Conservation (phyloP, 1,284 basidiomycete species). For the Takashimella koratensis region DNA sequence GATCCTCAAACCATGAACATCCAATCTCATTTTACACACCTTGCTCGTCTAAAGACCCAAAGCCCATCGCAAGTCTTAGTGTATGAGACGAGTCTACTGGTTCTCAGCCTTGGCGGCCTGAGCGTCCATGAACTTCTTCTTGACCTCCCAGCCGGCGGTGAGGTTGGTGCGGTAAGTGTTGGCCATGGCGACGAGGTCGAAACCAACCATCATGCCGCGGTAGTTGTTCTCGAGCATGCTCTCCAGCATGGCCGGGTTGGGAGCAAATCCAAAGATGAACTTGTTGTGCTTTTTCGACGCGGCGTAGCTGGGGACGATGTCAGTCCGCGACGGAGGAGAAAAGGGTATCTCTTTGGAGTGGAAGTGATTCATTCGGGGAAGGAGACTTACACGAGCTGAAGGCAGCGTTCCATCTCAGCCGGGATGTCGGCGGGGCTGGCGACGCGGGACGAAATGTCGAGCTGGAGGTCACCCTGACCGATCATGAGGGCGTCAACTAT, state of each 20-base stretch:
- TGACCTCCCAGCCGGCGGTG: neutral
- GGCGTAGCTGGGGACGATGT: no score
- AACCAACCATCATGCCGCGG: neutral
- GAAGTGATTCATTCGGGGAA: no score
- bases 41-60: no score
- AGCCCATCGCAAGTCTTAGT: neutral
- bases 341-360: no score
- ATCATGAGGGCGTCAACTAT: constrained; percentile 19
- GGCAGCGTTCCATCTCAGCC: neutral
- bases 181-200: neutral
- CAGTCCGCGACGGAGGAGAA: no score
- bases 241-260: neutral
- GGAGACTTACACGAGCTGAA: neutral
- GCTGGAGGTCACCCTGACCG: constrained; percentile 14
- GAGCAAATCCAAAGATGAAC: neutral
- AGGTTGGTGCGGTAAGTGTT: neutral
- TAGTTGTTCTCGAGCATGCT: neutral
- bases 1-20: no score
- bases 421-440: neutral
- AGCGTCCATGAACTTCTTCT: neutral
- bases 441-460: constrained; percentile 2
- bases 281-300: neutral
- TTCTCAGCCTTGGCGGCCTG: neutral
- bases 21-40: no score
- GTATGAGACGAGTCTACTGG: neutral